Evolutionary conservation across 176 grass and related monocot genomes (phyloP), one percentile per base, ranked within the genome.

Genomic region (Musa beccarii): DNA sequence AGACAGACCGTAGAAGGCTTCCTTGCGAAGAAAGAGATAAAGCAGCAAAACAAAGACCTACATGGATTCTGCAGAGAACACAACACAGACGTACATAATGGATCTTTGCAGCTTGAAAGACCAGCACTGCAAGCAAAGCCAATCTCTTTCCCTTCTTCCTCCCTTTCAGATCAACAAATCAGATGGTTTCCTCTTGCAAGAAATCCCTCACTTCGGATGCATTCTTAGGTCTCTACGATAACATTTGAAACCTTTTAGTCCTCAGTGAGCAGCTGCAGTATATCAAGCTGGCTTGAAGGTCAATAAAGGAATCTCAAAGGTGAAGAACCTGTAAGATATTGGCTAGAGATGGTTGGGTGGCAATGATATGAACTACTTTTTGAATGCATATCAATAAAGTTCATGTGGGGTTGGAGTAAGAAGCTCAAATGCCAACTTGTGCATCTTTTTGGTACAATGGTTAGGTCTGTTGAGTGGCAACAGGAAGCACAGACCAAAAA

Each of bases 281-380:
- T 15, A 17, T 68, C 69, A 74, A 29, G 52, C 72, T 80, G 51
- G 55, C 78, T 84, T 92, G 66, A 72, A 68, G 87, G 43, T 10
- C 80, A 92, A 86, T 80, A 80, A 69, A 96, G 84, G 92, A 92
- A 92, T 92, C 82, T 66, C 24, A 23, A 67, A 20, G 59, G 67
- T 17, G 81, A 82, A 51, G 79, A 76, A 49, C 19, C 24, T 56
- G 50, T 14, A 10, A 28, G 52, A 17, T 8, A 55, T 17, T 5
- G n/a, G 53, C 29, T 9, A 74, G 54, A 54, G 78, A 0, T 82
- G 82, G 70, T 81, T 80, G 80, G 82, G 83, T 88, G 75, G 83
- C 86, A 80, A 25, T 85, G 86, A 54, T 81, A 83, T 83, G 59
- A 86, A 76, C 20, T 52, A 25, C 43, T 79, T 78, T 81, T 88